Conservation (phyloP, 1,139 yeast species). For the Hemisphaericaspora xylofermentans region DNA sequence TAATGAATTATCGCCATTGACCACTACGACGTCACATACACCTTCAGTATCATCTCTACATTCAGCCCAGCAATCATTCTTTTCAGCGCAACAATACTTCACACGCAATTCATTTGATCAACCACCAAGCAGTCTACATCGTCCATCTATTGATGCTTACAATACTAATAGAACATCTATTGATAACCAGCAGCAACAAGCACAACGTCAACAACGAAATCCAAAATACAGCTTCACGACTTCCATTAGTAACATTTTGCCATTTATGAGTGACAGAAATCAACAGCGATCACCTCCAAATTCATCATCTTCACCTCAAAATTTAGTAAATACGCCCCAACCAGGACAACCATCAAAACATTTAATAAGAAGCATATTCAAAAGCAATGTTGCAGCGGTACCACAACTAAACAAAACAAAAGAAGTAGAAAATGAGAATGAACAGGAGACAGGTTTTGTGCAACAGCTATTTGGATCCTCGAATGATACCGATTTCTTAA, state of each 20-base stretch:
- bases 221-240: slow-evolving; percentile 39
- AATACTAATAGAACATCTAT: slow-evolving; percentile 10
- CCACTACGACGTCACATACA: slow-evolving; percentile 47
- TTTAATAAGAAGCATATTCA: slow-evolving; percentile 44
- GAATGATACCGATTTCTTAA: slow-evolving; percentile 17
- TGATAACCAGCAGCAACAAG: slow-evolving; percentile 21
- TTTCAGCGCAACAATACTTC: slow-evolving; percentile 46
- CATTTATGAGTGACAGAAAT: slow-evolving; percentile 44
- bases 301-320: slow-evolving; percentile 10
- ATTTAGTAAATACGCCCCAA: slow-evolving; percentile 15
- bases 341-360: slow-evolving; percentile 30
- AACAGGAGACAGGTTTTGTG: not conserved
- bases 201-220: slow-evolving; percentile 16
- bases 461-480: slow-evolving; percentile 4
- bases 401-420: not conserved
- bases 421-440: slow-evolving; percentile 1
- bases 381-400: slow-evolving; percentile 17
- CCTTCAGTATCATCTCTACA: slow-evolving; percentile 44
- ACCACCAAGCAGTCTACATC: slow-evolving; percentile 28
- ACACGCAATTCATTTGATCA: slow-evolving; percentile 42
- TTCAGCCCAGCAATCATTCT: slow-evolving; percentile 46
- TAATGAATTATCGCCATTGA: slow-evolving; percentile 42
- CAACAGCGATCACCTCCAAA: slow-evolving; percentile 23
- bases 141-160: slow-evolving; percentile 37
- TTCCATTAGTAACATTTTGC: slow-evolving; percentile 42